These are phyloP conservation scores for Suillus hirtellus DNA, from an alignment of 768 basidiomycete genomes.

Conservation along the genomic window DNA sequence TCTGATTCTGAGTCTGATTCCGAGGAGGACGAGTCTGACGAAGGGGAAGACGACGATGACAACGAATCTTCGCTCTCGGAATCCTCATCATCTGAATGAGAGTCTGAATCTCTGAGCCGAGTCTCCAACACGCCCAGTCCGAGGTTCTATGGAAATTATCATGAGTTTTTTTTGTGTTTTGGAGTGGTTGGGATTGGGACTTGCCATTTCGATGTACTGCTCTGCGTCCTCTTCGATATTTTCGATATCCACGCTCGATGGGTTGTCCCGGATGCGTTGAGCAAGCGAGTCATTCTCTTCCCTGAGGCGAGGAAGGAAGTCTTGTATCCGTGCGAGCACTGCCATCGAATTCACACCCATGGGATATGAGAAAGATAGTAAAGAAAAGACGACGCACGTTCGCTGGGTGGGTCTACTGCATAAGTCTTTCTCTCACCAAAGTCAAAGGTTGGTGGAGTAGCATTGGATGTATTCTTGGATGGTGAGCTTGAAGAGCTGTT, in stretches of 20 bases:
- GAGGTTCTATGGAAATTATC: slow-evolving; percentile 47
- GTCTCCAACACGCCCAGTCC: slow-evolving; percentile 63
- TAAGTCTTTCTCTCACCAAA: slow-evolving; percentile 40
- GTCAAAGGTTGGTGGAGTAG: slow-evolving; percentile 28
- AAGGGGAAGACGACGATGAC: background rate
- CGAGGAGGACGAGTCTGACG: slow-evolving; percentile 12
- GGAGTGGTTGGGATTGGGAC: slow-evolving; percentile 13
- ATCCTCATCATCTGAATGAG: slow-evolving; percentile 9
- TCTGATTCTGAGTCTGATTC: slow-evolving; percentile 2
- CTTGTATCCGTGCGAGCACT: slow-evolving; percentile 68
- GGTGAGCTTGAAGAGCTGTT: slow-evolving; percentile 23
- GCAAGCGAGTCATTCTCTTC: slow-evolving; percentile 61
- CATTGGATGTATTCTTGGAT: slow-evolving; percentile 15
- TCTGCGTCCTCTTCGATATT: slow-evolving; percentile 48
- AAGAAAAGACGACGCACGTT: slow-evolving; percentile 41
- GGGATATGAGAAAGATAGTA: slow-evolving; percentile 3
- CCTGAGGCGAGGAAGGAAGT: slow-evolving; percentile 66
- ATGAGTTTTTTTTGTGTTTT: background rate
- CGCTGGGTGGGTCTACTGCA: slow-evolving; percentile 44
- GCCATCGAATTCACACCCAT: background rate
- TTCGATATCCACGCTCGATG: slow-evolving; percentile 70
- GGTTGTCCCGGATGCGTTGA: slow-evolving; percentile 46
- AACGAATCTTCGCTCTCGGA: slow-evolving; percentile 7
- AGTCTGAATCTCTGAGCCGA: slow-evolving; percentile 15
- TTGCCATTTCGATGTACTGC: slow-evolving; percentile 68